phyloP scores from a whole-genome alignment of 768 basidiomycete species.

The Rhizopogon vesiculosus region DNA sequence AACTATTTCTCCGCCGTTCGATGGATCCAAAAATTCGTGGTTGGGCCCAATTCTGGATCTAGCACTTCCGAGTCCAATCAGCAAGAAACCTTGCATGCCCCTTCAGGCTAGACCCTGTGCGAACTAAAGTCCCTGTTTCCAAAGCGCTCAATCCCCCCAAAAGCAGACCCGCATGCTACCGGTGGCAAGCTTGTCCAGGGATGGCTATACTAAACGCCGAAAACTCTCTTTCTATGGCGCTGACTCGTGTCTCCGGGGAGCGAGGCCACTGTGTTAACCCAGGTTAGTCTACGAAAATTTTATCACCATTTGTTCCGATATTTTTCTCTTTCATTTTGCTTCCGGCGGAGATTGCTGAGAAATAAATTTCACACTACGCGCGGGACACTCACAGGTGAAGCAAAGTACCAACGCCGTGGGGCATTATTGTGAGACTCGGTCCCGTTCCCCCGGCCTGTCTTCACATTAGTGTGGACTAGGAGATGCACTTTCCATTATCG shows the following conservation, averaged over 20 bases:
- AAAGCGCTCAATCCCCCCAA: constrained; percentile 22
- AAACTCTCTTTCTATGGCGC: constrained; percentile 2
- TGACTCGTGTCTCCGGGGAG: neutral
- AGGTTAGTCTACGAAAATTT: neutral
- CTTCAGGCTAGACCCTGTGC: constrained; percentile 40
- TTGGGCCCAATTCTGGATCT: constrained; percentile 26
- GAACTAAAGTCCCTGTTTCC: constrained; percentile 14
- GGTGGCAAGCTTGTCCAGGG: constrained; percentile 15
- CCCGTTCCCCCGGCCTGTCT: constrained; percentile 3
- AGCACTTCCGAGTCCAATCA: constrained; percentile 36
- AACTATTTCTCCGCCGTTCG: constrained; percentile 38
- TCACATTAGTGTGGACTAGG: constrained; percentile 5
- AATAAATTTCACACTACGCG: constrained; percentile 8
- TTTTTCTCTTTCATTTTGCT: neutral
- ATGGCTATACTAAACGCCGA: constrained; percentile 26
- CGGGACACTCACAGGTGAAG: neutral
- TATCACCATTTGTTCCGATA: neutral
- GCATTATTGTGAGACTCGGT: neutral
- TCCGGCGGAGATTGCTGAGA: constrained; percentile 26
- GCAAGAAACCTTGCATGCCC: constrained; percentile 38
- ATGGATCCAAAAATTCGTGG: constrained; percentile 42
- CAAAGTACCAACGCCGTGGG: neutral
- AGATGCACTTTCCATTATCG: constrained; percentile 9
- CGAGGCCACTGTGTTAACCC: neutral
- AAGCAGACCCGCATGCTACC: constrained; percentile 22